Conservation (phyloP, 2,329 filamentous ascomycete species). For the Diaporthe citri region DNA sequence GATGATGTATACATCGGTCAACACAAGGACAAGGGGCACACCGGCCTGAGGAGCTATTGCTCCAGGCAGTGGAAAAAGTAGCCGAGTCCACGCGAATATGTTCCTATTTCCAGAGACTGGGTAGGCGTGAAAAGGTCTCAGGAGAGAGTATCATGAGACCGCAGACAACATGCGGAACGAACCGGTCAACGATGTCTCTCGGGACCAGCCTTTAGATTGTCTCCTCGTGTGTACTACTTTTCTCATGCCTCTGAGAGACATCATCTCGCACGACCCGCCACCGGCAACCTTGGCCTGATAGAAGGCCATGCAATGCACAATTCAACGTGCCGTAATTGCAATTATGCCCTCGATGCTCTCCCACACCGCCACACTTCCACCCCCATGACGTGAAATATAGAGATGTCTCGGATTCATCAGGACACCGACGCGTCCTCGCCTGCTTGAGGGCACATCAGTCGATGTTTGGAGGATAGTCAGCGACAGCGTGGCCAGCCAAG, state of each 20-base stretch:
- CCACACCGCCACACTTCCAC: slow-evolving; percentile 9
- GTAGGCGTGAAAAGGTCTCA: slow-evolving; percentile 3
- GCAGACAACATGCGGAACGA: slow-evolving; percentile 3
- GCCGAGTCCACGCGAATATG: not conserved
- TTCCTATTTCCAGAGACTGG: not conserved
- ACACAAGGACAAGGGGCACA: not conserved
- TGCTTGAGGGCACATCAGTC: not conserved
- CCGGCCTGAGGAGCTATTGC: not conserved
- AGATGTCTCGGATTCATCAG: slow-evolving; percentile 11
- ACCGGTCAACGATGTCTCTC: slow-evolving; percentile 24
- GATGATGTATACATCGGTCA: not conserved
- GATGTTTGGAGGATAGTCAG: not conserved
- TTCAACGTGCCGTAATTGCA: not conserved
- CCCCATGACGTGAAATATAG: not conserved
- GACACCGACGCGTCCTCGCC: not conserved
- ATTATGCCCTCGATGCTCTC: not conserved
- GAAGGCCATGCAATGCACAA: not conserved
- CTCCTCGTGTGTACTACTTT: not conserved
- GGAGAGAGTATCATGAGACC: slow-evolving; percentile 2
- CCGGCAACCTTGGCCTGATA: not conserved
- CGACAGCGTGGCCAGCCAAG: not conserved
- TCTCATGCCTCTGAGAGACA: slow-evolving; percentile 14
- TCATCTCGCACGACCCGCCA: not conserved
- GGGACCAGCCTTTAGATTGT: slow-evolving; percentile 9
- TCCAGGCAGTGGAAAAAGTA: not conserved